These are phyloP conservation scores for Pluteus cervinus DNA, from an alignment of 768 basidiomycete genomes.

Conservation along the genomic window DNA sequence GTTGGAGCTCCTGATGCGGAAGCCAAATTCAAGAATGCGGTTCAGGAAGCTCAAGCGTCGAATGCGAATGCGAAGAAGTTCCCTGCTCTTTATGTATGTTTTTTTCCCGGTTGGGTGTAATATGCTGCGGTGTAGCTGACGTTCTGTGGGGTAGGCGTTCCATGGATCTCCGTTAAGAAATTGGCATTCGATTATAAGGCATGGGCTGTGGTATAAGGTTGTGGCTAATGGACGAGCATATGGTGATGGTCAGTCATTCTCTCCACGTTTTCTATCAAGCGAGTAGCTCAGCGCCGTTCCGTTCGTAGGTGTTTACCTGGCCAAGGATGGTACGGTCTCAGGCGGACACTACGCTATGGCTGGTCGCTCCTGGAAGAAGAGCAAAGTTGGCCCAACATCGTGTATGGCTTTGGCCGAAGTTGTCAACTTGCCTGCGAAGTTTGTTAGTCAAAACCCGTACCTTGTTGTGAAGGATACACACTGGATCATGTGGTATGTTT, in stretches of 20 bases:
- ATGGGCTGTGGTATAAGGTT: conserved; percentile 61
- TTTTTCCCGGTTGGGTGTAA: background rate
- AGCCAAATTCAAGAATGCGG: conserved; percentile 49
- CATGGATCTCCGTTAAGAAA: conserved; percentile 62
- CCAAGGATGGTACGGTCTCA: conserved; percentile 49
- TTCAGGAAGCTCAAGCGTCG: conserved; percentile 29
- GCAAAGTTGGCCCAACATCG: conserved; percentile 35
- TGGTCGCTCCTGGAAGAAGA: conserved; percentile 44
- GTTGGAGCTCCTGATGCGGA: conserved; percentile 71
- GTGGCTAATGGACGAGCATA: conserved; percentile 54
- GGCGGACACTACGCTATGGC: conserved; percentile 35
- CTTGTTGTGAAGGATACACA: conserved; percentile 59
- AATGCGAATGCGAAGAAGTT: conserved; percentile 37
- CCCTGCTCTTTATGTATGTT: conserved; percentile 39
- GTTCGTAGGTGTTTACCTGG: conserved; percentile 57
- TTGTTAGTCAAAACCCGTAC: conserved; percentile 45
- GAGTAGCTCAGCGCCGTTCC: conserved; percentile 3
- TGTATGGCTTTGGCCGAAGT: conserved; percentile 62
- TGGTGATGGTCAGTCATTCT: conserved; percentile 44
- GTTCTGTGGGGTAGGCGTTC: conserved; percentile 42
- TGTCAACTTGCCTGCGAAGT: conserved; percentile 52
- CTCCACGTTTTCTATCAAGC: too few species aligned
- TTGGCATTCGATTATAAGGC: conserved; percentile 73
- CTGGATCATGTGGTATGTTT: conserved; percentile 63
- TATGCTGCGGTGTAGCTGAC: background rate